A percentile compares a stretch with the other conserved stretches of the same genome.
These are phyloP conservation scores for Pseudozyma thailandica DNA, from an alignment of 1,284 basidiomycete genomes.

Conservation along the genomic window DNA sequence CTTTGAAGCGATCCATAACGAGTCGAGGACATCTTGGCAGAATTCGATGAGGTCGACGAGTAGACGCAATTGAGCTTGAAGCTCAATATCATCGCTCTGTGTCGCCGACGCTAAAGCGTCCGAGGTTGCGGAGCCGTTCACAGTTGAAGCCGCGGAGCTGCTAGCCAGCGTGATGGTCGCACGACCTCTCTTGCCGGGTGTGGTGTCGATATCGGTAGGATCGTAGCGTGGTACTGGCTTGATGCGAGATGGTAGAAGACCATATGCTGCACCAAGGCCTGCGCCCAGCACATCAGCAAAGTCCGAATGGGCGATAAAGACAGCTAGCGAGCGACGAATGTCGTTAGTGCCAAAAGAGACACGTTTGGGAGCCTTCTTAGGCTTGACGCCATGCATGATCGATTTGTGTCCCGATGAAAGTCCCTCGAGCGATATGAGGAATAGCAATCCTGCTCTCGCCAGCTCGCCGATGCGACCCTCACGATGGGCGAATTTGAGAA, in stretches of 20 bases:
- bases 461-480: slow-evolving; percentile 94
- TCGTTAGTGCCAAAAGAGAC: slow-evolving; percentile 32
- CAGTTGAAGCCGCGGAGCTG: slow-evolving; percentile 14
- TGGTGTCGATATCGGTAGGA: slow-evolving; percentile 23
- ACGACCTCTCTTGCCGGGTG: slow-evolving; percentile 2
- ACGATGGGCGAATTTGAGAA: slow-evolving; percentile 92
- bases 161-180: slow-evolving; percentile 40
- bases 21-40: slow-evolving; percentile 79
- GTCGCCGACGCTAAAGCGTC: slow-evolving; percentile 60
- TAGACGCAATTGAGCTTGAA: slow-evolving; percentile 83
- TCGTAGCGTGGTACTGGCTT: slow-evolving; percentile 28
- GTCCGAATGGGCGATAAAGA: slow-evolving; percentile 94
- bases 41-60: slow-evolving; percentile 91
- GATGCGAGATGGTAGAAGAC: slow-evolving; percentile 76
- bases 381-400: not conserved
- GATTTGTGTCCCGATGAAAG: slow-evolving; percentile 3
- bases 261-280: slow-evolving; percentile 91
- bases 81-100: slow-evolving; percentile 73
- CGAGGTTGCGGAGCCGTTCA: slow-evolving; percentile 3
- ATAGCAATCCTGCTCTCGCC: slow-evolving; percentile 87
- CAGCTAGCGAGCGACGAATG: slow-evolving; percentile 75
- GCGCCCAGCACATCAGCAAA: slow-evolving; percentile 96
- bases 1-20: slow-evolving; percentile 30
- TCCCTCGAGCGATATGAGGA: slow-evolving; percentile 82
- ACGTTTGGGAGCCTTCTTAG: slow-evolving; percentile 12